Base-by-base conservation (phyloP, 2,329 filamentous ascomycete species). In the Paecilomyces niveus region DNA sequence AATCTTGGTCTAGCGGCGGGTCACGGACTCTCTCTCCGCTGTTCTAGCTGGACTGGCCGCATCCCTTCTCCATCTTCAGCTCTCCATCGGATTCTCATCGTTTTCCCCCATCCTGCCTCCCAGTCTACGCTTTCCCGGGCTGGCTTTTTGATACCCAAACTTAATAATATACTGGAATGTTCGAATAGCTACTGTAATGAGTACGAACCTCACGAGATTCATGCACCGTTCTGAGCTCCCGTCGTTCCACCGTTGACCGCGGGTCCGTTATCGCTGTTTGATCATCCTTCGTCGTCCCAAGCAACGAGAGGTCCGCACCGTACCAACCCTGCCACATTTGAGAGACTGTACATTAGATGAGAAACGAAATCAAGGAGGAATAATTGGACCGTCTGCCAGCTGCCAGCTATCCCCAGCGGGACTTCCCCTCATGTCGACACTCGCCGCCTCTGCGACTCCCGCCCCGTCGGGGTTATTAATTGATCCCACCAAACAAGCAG, bases 401-500 rank as follows among this genome's bases (percentile, higher is more conserved):
- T n/a, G n/a, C n/a, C n/a, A 18, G 35, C 18, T n/a, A 45, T 7
- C 15, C 35, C 35, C 21, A 22, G 1, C 50, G 50, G 29, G 6
- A 22, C 22, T 53, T 39, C 51, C 24, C 21, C 21, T 21, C 50
- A 52, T 52, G 50, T 52, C 50, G 26, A 29, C 50, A n/a, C 50
- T 52, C 22, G 50, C 50, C 22, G 50, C 50, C 50, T 52, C 50
- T 52, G 50, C 50, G 26, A 24, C 50, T 13, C 26, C 58, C 29
- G 57, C 72, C 51, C 64, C 70, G 22, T 60, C 67, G 58, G 68
- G 65, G 58, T 67, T 67, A 53, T 64, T 74, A 67, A 72, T 78
- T 61, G 76, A 78, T 65, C 76, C 75, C 33, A 74, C 74, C 58
- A 76, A 77, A 60, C 73, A 74, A 56, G 76, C 72, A 54, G 77